Percentiles rank a stretch among this genome's conserved stretches.
phyloP scores from a whole-genome alignment of 1,284 basidiomycete species.

The Leccinum pachyderme region DNA sequence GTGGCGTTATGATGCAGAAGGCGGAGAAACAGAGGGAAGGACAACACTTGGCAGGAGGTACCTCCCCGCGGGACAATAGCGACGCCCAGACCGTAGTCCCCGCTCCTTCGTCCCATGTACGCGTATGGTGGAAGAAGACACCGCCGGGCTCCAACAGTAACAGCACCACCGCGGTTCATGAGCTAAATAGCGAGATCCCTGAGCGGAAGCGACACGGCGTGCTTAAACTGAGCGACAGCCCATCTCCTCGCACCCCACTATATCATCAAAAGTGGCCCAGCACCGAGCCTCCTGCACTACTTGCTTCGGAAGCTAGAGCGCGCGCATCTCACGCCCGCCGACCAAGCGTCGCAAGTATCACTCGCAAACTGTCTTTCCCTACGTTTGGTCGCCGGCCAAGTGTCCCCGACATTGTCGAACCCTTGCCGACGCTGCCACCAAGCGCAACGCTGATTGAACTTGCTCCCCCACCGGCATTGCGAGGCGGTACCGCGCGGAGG shows the following conservation, averaged over 20 bases:
- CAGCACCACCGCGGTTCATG: constrained; percentile 10
- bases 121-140: constrained; percentile 35
- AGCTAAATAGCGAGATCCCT: constrained; percentile 4
- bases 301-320: constrained; percentile 13
- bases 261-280: constrained; percentile 24
- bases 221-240: constrained; percentile 7
- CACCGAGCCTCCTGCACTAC: constrained; percentile 14
- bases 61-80: constrained; percentile 1
- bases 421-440: constrained; percentile 18
- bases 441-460: constrained; percentile 17
- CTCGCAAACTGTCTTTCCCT: constrained; percentile 32
- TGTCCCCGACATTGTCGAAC: constrained; percentile 5
- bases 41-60: constrained; percentile 2
- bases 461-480: constrained; percentile 18
- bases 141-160: constrained; percentile 10
- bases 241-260: constrained; percentile 16
- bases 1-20: constrained; percentile 23
- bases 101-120: constrained; percentile 18
- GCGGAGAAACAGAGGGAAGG: constrained; percentile 24
- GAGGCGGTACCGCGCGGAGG: constrained; percentile 4
- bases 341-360: constrained; percentile 30
- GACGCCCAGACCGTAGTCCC: constrained; percentile 7
- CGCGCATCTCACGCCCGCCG: constrained; percentile 15
- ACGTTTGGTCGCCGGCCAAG: constrained; percentile 14
- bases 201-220: constrained; percentile 14